Evolutionary conservation across 768 basidiomycete genomes (phyloP).

Genomic region (Boletus edulis): DNA sequence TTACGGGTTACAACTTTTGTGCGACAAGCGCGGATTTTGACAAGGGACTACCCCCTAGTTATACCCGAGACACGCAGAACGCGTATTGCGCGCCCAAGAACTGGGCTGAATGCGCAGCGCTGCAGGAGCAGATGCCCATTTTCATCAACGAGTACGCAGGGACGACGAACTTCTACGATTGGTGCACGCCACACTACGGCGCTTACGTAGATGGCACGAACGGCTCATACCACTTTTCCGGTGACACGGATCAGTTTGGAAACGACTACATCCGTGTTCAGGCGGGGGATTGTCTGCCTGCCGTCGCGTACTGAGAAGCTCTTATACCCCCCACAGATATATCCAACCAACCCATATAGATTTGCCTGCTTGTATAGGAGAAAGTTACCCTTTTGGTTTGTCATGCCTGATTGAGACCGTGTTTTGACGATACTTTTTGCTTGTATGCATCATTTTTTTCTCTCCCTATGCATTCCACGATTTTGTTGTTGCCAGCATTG

Average conservation of each 20-base stretch:
- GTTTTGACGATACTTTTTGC: background rate
- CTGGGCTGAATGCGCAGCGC: constrained; percentile 23
- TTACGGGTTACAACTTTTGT: constrained; percentile 19
- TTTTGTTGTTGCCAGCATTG: background rate
- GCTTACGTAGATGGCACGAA: constrained; percentile 4
- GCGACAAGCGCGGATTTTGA: constrained; percentile 10
- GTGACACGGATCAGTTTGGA: constrained; percentile 4
- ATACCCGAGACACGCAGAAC: constrained; percentile 15
- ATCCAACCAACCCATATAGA: background rate
- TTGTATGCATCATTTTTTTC: constrained; percentile 2
- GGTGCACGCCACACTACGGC: constrained; percentile 23
- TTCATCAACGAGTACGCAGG: constrained; percentile 30
- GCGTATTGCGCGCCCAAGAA: constrained; percentile 26
- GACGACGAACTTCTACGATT: constrained; percentile 16
- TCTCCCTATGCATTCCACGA: constrained; percentile 1
- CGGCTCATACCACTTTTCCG: constrained; percentile 10
- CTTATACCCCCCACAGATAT: background rate
- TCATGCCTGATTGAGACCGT: constrained; percentile 2
- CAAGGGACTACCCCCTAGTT: constrained; percentile 5
- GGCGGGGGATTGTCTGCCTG: constrained; percentile 12
- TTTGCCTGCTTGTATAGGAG: background rate
- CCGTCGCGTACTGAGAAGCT: constrained; percentile 18
- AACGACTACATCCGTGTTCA: constrained; percentile 19
- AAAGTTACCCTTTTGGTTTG: background rate
- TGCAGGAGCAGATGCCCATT: constrained; percentile 23